Base-by-base conservation (phyloP, 2,329 filamentous ascomycete genomes). In the Aspergillus uvarum region DNA sequence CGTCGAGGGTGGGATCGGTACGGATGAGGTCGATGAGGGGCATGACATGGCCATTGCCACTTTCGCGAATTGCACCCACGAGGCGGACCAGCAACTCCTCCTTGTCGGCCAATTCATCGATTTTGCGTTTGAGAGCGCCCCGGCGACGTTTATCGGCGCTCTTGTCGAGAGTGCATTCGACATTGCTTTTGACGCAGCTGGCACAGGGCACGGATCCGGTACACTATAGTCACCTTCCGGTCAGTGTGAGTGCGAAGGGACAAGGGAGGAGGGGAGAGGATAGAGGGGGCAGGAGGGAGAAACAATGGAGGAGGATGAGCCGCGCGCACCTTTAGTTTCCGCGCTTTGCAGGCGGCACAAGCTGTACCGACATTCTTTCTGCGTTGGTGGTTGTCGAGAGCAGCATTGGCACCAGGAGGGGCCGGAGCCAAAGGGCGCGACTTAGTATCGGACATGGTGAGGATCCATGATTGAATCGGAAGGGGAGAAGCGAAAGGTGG, bases 21-120 rank as follows among this genome's bases (percentile, higher is more conserved):
- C 70, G 71, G 48, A 73, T 67, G 4, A 72, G 56, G 47, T 68
- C 68, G 11, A 72, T 32, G 22, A 72, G 60, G 10, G 66, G 68
- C 2, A 61, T 56, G 24, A 63, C 63, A 38, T 58, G 59, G 42
- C 51, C 59, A 19, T 64, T 63, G 51, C 62, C 63, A 26, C 59
- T 63, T 35, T 72, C 67, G 31, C 64, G 69, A 5, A 73, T 59
- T 5, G 65, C 60, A 6, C 47, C 38, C 22, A 72, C 58, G n/a
- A 73, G 62, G 2, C 61, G 64, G n/a, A 67, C 47, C 7, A 73
- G 55, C 2, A 72, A 54, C 5, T 68, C 61, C 22, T 69, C 64
- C 19, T 71, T 66, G 11, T 72, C 67, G 42, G 69, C 68, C 3
- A 72, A 59, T 12, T 65, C 56, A 38, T 62, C 64, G 26, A 65